A percentile compares a stretch with the other conserved stretches of the same genome.
Conservation (phyloP, 768 basidiomycete species). For the Leccinum olivaceopallidum region DNA sequence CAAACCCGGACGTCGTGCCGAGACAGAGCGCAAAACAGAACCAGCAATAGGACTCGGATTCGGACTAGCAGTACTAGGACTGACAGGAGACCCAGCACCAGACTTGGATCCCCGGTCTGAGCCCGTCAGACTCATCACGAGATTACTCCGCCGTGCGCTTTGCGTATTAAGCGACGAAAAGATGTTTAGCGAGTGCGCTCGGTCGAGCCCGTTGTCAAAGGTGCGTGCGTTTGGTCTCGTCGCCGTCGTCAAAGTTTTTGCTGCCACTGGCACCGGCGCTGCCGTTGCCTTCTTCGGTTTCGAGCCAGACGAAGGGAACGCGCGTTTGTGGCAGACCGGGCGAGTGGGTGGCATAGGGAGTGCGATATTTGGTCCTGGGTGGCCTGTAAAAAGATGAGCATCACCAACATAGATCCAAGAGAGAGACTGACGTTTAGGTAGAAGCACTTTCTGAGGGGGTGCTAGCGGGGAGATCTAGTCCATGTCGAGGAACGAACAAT, state of each 20-base stretch:
- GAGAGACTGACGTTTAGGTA: no score
- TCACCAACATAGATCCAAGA: no score
- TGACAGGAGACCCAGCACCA: background rate
- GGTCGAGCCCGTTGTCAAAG: slow-evolving; percentile 3
- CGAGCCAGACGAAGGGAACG: slow-evolving; percentile 54
- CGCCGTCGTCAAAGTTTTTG: no score
- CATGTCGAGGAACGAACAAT: no score
- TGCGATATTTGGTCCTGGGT: no score
- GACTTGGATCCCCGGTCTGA: slow-evolving; percentile 9
- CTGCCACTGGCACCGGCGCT: background rate
- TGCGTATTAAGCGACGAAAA: slow-evolving; percentile 15
- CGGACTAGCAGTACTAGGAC: no score
- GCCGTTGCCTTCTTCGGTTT: slow-evolving; percentile 32
- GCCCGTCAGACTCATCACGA: slow-evolving; percentile 24
- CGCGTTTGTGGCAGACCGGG: slow-evolving; percentile 19
- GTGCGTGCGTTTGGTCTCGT: background rate
- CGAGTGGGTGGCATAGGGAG: slow-evolving; percentile 26
- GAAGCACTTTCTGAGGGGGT: no score
- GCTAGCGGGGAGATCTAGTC: no score
- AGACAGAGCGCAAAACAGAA: background rate
- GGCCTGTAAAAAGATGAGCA: no score
- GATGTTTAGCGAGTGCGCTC: slow-evolving; percentile 13
- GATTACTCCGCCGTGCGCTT: slow-evolving; percentile 24
- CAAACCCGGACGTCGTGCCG: background rate
- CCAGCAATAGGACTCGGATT: no score